Conservation (phyloP, 2,329 filamentous ascomycete species). For the Nemania abortiva region DNA sequence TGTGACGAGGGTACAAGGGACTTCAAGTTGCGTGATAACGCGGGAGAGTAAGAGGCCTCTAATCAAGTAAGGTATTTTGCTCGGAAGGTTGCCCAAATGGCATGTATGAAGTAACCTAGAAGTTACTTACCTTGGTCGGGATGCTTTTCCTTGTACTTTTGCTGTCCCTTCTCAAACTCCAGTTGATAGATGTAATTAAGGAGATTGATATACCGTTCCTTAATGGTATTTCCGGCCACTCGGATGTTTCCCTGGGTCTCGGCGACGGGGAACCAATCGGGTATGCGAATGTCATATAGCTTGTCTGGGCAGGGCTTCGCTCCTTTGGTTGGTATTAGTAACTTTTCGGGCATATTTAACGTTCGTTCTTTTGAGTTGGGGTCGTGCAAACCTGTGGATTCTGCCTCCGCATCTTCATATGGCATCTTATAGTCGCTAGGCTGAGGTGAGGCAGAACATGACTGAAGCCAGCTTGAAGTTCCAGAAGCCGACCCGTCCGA, state of each 20-base stretch:
- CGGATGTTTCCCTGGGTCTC: constrained; percentile 28
- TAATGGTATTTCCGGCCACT: constrained; percentile 29
- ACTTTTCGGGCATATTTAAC: background rate
- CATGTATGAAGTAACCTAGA: background rate
- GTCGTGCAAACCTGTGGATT: background rate
- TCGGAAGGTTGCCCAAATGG: background rate
- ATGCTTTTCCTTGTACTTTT: constrained; percentile 28
- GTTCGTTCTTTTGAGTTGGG: background rate
- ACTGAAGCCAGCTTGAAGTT: constrained; percentile 11
- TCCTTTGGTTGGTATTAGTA: background rate
- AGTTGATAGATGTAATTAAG: constrained; percentile 37
- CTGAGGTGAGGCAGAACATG: background rate
- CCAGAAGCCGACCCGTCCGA: constrained; percentile 37
- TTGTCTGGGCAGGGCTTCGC: constrained; percentile 19
- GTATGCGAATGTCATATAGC: constrained; percentile 33
- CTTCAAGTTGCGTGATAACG: no score
- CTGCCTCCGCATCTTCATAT: constrained; percentile 1
- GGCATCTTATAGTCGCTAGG: background rate
- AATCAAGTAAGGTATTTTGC: background rate
- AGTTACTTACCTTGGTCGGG: constrained; percentile 28
- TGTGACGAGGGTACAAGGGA: background rate
- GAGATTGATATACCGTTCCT: constrained; percentile 37
- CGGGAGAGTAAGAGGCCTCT: background rate
- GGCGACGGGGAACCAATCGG: constrained; percentile 45
- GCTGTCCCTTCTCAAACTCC: constrained; percentile 26